These are phyloP conservation scores for Adansonia gregorii DNA, from an alignment of 441 rosid species.

Conservation along the genomic window DNA sequence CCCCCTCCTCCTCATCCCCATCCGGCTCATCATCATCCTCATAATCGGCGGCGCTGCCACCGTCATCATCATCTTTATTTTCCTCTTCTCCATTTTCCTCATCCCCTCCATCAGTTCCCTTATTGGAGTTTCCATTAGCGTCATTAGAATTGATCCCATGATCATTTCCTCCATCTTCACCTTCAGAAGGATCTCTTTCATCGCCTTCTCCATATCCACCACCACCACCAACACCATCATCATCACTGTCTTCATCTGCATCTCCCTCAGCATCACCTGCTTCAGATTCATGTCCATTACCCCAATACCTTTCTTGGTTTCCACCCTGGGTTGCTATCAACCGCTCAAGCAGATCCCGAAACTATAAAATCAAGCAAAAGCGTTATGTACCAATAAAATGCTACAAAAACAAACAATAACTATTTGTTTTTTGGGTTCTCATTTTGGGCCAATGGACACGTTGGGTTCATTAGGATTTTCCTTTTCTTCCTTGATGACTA, in stretches of 20 bases:
- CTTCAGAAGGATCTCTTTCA: neutral
- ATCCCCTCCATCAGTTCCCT: constrained; percentile 2
- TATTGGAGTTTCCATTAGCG: constrained; percentile 16
- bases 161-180: neutral
- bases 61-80: constrained; percentile 7
- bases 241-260: neutral
- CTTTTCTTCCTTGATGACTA: no score
- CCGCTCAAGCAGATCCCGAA: constrained; percentile 11
- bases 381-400: neutral
- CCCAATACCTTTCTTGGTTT: neutral
- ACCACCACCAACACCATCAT: neutral
- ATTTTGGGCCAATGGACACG: no score
- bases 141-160: constrained; percentile 13
- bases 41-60: neutral
- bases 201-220: constrained; percentile 8
- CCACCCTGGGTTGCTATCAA: constrained; percentile 7
- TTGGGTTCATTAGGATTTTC: no score
- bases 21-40: neutral
- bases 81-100: neutral
- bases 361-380: neutral
- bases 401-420: neutral
- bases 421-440: neutral
- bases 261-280: constrained; percentile 19
- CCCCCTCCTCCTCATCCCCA: neutral
- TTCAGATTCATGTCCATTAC: neutral